Evolutionary conservation across 306 rosid genomes (phyloP).

Genomic region (Delonix regia): DNA sequence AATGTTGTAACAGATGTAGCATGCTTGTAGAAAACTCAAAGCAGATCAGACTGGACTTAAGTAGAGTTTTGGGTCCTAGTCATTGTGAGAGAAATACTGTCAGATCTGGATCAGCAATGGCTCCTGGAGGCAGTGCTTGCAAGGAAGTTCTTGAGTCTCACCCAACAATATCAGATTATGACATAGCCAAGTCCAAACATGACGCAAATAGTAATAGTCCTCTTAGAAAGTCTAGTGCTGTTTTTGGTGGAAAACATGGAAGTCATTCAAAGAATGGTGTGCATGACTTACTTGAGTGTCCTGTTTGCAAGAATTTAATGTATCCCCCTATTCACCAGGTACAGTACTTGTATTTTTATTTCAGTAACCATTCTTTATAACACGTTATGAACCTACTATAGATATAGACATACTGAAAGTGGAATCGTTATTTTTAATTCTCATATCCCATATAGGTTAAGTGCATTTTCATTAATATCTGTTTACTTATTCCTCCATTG

Average conservation of each 20-base stretch:
- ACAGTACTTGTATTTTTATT: constrained; percentile 29
- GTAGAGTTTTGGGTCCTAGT: constrained; percentile 25
- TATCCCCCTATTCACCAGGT: constrained; percentile 98
- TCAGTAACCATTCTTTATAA: not conserved
- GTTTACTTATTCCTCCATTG: not conserved
- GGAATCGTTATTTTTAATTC: constrained; percentile 2
- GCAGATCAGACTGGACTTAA: constrained; percentile 35
- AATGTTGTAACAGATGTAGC: constrained; percentile 43
- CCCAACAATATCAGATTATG: constrained; percentile 57
- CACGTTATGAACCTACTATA: not conserved
- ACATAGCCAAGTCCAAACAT: constrained; percentile 55
- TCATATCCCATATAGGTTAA: not conserved
- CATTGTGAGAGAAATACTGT: constrained; percentile 31
- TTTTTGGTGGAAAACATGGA: constrained; percentile 59
- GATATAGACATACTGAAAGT: not conserved
- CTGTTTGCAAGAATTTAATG: constrained; percentile 83
- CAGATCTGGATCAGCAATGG: constrained; percentile 55
- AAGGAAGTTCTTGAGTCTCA: constrained; percentile 69
- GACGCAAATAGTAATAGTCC: constrained; percentile 54
- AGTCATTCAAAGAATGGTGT: constrained; percentile 74
- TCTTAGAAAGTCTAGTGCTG: constrained; percentile 47
- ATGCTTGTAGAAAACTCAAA: constrained; percentile 23
- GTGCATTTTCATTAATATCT: not conserved
- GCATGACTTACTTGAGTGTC: constrained; percentile 85
- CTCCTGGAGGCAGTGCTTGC: constrained; percentile 73